These are phyloP conservation scores for Rauvolfia tetraphylla DNA, from an alignment of 257 asterid genomes.

Conservation along the genomic window DNA sequence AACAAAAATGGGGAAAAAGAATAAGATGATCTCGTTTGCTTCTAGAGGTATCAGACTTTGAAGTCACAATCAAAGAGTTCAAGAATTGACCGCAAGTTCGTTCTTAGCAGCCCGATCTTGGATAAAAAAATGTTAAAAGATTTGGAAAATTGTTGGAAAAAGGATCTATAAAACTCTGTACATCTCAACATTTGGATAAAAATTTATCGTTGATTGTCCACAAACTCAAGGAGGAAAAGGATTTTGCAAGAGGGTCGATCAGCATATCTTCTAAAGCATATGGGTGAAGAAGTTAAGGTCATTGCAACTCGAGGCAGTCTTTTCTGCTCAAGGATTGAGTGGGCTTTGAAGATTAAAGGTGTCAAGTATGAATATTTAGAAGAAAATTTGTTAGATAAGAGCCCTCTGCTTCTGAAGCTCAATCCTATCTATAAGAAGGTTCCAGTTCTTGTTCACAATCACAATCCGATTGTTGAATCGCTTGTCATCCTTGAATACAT, in stretches of 20 bases:
- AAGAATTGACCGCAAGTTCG: background rate
- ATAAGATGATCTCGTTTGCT: too few species aligned
- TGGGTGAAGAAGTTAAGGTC: slow-evolving; percentile 31
- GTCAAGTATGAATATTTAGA: slow-evolving; percentile 29
- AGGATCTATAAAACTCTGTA: too few species aligned
- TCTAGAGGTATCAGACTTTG: too few species aligned
- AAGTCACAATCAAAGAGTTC: too few species aligned
- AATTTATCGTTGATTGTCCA: too few species aligned
- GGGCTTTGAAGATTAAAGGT: slow-evolving; percentile 46
- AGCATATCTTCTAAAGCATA: slow-evolving; percentile 1
- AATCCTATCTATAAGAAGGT: slow-evolving; percentile 49
- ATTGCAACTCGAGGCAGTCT: slow-evolving; percentile 33
- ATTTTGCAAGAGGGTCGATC: background rate
- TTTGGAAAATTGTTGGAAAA: background rate
- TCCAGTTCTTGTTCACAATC: slow-evolving; percentile 43
- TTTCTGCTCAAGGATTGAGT: slow-evolving; percentile 34
- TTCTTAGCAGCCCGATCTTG: background rate
- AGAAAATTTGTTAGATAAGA: slow-evolving; percentile 38
- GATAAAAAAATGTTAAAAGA: background rate
- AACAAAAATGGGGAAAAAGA: too few species aligned
- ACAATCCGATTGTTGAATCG: slow-evolving; percentile 34
- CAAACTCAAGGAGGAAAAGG: background rate
- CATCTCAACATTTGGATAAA: too few species aligned
- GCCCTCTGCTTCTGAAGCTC: slow-evolving; percentile 36
- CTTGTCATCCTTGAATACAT: slow-evolving; percentile 42